Percentiles rank a stretch among this genome's conserved stretches.
These are phyloP conservation scores for Cucumis hystrix DNA, from an alignment of 306 rosid species.

Conservation along the genomic window DNA sequence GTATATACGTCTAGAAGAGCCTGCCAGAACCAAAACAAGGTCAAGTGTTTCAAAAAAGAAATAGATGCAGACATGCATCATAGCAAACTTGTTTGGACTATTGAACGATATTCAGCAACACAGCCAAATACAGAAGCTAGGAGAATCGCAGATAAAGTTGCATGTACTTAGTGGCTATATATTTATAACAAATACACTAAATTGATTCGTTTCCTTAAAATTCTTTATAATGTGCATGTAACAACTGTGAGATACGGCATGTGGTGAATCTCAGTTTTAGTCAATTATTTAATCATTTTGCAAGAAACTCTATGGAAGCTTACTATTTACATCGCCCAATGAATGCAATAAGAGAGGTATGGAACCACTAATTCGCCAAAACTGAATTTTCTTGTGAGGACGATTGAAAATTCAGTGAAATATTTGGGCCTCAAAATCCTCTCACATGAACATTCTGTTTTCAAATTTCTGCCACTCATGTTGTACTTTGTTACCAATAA, in stretches of 20 bases:
- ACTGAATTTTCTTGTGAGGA: not conserved
- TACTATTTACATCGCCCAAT: not conserved
- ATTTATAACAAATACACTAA: not conserved
- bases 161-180: not conserved
- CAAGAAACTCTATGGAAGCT: not conserved
- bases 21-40: slow-evolving; percentile 15
- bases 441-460: not conserved
- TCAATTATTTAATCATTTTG: not conserved
- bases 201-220: not conserved
- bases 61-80: not conserved
- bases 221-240: not conserved
- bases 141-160: not conserved
- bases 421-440: not conserved
- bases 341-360: not conserved
- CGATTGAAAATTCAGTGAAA: not conserved
- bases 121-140: not conserved
- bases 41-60: not conserved
- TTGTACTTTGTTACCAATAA: not conserved
- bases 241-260: not conserved
- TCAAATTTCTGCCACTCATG: not conserved
- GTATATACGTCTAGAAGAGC: slow-evolving; percentile 81
- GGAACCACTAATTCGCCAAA: not conserved
- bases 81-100: not conserved
- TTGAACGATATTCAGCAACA: not conserved
- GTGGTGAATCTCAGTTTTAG: not conserved